A percentile compares a stretch with the other conserved stretches of the same genome.
phyloP scores from a whole-genome alignment of 1,139 yeast genomes.

The Nematodospora anomalae region DNA sequence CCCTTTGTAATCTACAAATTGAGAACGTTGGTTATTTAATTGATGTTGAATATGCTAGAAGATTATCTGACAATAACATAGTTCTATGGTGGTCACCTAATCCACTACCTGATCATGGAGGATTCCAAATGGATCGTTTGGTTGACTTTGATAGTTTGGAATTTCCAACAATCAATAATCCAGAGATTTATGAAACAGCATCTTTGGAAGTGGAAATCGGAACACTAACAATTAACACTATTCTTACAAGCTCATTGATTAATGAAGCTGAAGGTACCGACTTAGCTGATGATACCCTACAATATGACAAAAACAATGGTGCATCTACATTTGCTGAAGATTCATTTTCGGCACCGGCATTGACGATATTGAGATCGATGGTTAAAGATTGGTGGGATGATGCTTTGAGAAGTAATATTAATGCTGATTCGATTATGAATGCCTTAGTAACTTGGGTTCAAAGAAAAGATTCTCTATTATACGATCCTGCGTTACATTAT shows the following conservation, averaged over 20 bases:
- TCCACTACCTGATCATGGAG: slow-evolving; percentile 86
- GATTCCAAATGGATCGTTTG: slow-evolving; percentile 63
- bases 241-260: slow-evolving; percentile 78
- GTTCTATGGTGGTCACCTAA: slow-evolving; percentile 93
- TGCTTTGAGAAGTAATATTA: slow-evolving; percentile 64
- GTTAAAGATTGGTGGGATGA: slow-evolving; percentile 95
- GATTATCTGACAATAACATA: slow-evolving; percentile 60
- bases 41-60: slow-evolving; percentile 84
- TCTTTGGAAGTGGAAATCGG: slow-evolving; percentile 79
- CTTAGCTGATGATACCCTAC: slow-evolving; percentile 56
- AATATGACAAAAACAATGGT: slow-evolving; percentile 43
- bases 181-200: slow-evolving; percentile 77
- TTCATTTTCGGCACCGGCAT: slow-evolving; percentile 77
- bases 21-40: slow-evolving; percentile 78
- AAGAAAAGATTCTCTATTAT: slow-evolving; percentile 66
- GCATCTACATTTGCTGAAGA: slow-evolving; percentile 65
- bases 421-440: slow-evolving; percentile 86
- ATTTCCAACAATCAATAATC: slow-evolving; percentile 72
- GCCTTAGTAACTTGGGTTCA: slow-evolving; percentile 88
- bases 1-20: slow-evolving; percentile 78
- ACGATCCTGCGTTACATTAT: slow-evolving; percentile 77
- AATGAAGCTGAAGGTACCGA: slow-evolving; percentile 92
- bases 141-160: slow-evolving; percentile 59
- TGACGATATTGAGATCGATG: slow-evolving; percentile 67
- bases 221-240: slow-evolving; percentile 80